Base-by-base conservation (phyloP, 2,329 filamentous ascomycete species). In the Amauroascus niger region DNA sequence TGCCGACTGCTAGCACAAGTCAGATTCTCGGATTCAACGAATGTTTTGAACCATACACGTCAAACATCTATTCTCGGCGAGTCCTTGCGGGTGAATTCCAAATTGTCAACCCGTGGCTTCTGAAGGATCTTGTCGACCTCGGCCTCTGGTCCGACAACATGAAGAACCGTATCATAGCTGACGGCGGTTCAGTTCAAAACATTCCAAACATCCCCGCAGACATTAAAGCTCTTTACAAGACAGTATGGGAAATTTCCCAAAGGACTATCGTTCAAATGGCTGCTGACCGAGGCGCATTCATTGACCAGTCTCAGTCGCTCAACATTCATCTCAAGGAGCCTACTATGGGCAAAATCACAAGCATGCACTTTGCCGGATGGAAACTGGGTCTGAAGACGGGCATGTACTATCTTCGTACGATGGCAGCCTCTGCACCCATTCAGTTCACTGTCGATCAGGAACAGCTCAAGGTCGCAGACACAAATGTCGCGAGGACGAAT, bases 261-360 rank as follows among this genome's bases (percentile, higher is more conserved):
- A 87, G 89, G 60, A 88, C 83, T 43, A 90, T 98, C 62, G 83
- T 98, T 41, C 88, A 97, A 76, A 97, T 98, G 90, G 88, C 93
- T 54, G 93, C 93, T 52, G 93, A 98, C 70, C 91, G 93, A 71
- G 93, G 93, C 74, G 93, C 93, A 55, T 98, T 93, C 74, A 97
- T 98, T 66, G 93, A 98, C 69, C 93, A 98, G 79, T 96, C 90
- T 49, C 93, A 98, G 74, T 97, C 91, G 11, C 83, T 98, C 64
- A 98, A 98, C 79, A 97, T 98, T 63, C 93, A 98, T 79, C 89
- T 98, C 85, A 95, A 94, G 73, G 91, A 97, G 67, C 93, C 93
- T 40, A 95, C 90, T 49, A 97, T 98, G 91, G 93, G 93, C 75
- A 98, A 98, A 81, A 95, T 98, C 71, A 98, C 93, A 56, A 93